Base-by-base conservation (phyloP, 2,329 filamentous ascomycete species). In the Ustilaginoidea virens region DNA sequence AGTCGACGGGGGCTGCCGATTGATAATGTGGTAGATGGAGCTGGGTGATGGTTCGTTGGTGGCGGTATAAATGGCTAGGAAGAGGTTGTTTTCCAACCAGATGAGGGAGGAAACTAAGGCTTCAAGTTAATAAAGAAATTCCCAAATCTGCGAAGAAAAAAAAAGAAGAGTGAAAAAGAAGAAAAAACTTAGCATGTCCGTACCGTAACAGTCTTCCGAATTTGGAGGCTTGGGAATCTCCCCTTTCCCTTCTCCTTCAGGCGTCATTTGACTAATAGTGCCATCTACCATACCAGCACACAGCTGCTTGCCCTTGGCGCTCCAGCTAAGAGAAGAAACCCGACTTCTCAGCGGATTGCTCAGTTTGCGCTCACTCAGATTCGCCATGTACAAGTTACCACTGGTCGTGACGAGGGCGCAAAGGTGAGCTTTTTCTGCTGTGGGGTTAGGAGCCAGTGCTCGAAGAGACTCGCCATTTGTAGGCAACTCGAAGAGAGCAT, bases 271-370 rank as follows among this genome's bases (percentile, higher is more conserved):
- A 32, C 69, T 68, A 29, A 79, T 74, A 9, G 74, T 75, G 33
- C 90, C 90, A 52, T 94, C 73, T 5, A 65, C 74, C 41, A 90
- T 61, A 11, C 92, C 90, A 39, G 82, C 86, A 25, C 92, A 76
- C 24, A 98, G 61, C 48, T 96, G 87, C 50, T 93, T 98, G 26
- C 90, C 90, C 48, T 77, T 82, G 35, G 73, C 78, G 51, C 90
- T 98, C 90, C 92, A 98, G 32, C 80, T 77, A 5, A 82, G 68
- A 44, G 80, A 90, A 47, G 76, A 85, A 17, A 92, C 86, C 27
- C 79, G 75, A 17, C 68, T 61, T 44, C 76, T 81, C 37, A 92
- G 60, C 1, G 43, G 60, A 37, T 58, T 66, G 19, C 80, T 81
- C 38, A 71, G 72, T 13, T 62, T 62, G 27, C 67, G 64, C 21